Evolutionary conservation across 2,329 filamentous ascomycete genomes (phyloP).

Genomic region (Botrytis deweyae): DNA sequence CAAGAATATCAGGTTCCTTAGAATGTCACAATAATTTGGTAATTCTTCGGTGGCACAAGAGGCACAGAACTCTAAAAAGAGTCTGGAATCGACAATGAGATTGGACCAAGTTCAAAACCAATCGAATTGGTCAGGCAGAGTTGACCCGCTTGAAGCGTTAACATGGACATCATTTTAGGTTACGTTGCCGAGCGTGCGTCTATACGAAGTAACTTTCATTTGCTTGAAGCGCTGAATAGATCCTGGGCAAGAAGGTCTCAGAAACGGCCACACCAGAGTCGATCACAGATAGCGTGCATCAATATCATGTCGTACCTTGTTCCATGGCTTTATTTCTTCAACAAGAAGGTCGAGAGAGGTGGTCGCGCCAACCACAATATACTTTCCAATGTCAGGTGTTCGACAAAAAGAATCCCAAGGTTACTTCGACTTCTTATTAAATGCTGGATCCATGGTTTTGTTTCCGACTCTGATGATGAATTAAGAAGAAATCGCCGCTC

Average conservation of each 20-base stretch:
- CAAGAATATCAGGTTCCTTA: neutral
- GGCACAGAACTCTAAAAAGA: constrained; percentile 11
- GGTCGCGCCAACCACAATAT: neutral
- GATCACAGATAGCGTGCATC: constrained; percentile 17
- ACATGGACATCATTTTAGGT: constrained; percentile 4
- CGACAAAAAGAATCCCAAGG: neutral
- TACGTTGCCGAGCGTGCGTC: constrained; percentile 23
- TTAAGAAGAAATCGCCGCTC: neutral
- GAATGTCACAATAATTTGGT: neutral
- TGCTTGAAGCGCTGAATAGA: constrained; percentile 20
- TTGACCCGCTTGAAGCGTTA: constrained; percentile 22
- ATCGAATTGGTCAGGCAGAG: constrained; percentile 5
- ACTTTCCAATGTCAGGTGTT: constrained; percentile 7
- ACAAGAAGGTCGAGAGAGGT: neutral
- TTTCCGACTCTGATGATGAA: neutral
- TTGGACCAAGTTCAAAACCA: constrained; percentile 5
- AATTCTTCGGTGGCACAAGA: constrained; percentile 14
- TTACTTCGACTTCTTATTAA: neutral
- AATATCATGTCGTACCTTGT: constrained; percentile 8
- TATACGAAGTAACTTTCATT: constrained; percentile 19
- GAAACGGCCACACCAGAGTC: constrained; percentile 13
- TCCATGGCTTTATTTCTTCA: constrained; percentile 10
- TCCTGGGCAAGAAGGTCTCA: neutral
- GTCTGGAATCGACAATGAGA: constrained; percentile 11
- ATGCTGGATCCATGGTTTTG: constrained; percentile 1